phyloP scores from a whole-genome alignment of 306 rosid species.

The Vicia villosa region DNA sequence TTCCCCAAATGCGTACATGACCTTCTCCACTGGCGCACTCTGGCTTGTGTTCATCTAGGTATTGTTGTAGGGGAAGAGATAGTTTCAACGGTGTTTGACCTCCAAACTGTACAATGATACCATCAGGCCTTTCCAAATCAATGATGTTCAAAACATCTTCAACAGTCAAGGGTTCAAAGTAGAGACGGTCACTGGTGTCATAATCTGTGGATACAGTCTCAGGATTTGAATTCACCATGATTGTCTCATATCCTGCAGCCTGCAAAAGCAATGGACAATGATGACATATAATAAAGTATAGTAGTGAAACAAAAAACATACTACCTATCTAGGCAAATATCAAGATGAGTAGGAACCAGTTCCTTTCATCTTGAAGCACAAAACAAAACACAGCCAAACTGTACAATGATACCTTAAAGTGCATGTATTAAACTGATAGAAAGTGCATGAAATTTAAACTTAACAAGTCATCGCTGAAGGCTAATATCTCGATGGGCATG shows the following conservation, averaged over 20 bases:
- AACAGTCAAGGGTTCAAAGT: slow-evolving; percentile 87
- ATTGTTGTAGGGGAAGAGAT: slow-evolving; percentile 80
- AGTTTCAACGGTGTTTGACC: slow-evolving; percentile 97
- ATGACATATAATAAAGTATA: neutral
- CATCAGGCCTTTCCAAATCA: slow-evolving; percentile 94
- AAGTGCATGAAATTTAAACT: slow-evolving; percentile 11
- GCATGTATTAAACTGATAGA: slow-evolving; percentile 16
- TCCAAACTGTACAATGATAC: slow-evolving; percentile 98
- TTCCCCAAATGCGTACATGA: slow-evolving; percentile 87
- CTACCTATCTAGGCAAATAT: neutral
- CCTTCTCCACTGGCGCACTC: slow-evolving; percentile 69
- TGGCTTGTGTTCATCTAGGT: slow-evolving; percentile 81
- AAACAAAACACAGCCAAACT: neutral
- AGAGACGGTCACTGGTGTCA: slow-evolving; percentile 95
- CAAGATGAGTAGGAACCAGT: slow-evolving; percentile 13
- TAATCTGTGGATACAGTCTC: slow-evolving; percentile 97
- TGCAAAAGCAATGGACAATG: slow-evolving; percentile 46
- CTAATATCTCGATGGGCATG: neutral
- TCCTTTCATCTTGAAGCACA: slow-evolving; percentile 17
- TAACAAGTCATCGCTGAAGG: slow-evolving; percentile 6
- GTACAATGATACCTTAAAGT: slow-evolving; percentile 11
- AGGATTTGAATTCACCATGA: slow-evolving; percentile 98
- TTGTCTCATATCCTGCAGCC: slow-evolving; percentile 93
- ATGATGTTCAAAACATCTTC: slow-evolving; percentile 89
- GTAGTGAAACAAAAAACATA: neutral